Conservation (phyloP, 2,329 filamentous ascomycete species). For the Penicillium sp. region DNA sequence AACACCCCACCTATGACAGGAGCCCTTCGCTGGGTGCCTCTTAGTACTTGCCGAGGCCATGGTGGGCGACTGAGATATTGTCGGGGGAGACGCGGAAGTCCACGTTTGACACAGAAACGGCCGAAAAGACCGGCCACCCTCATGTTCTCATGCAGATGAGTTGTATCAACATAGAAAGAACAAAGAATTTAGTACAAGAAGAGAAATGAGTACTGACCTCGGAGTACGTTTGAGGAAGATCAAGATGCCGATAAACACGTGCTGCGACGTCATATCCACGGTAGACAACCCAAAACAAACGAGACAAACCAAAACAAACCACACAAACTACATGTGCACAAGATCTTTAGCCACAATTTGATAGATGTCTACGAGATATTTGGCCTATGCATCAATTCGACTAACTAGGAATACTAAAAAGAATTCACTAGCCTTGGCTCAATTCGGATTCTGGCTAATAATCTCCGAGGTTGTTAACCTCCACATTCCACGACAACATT, state of each 20-base stretch:
- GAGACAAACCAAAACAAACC: not conserved
- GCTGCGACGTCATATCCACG: conserved; percentile 11
- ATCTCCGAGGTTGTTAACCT: not conserved
- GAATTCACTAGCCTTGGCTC: not conserved
- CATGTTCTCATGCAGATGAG: conserved; percentile 43
- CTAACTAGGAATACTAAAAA: not conserved
- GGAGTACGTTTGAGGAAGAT: not conserved
- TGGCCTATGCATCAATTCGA: not conserved
- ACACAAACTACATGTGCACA: not conserved
- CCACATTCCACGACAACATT: conserved; percentile 10
- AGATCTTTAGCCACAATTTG: not conserved
- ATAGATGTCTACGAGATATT: no score
- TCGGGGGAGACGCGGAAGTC: conserved; percentile 34
- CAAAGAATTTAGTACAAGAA: not conserved
- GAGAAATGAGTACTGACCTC: not conserved
- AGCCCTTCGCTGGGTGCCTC: conserved; percentile 21
- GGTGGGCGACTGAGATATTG: conserved; percentile 25
- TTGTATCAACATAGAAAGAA: conserved; percentile 10
- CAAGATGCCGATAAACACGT: conserved; percentile 8
- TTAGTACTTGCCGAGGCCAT: conserved; percentile 26
- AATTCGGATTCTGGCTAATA: not conserved
- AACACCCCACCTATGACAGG: conserved; percentile 34
- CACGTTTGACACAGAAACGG: conserved; percentile 51
- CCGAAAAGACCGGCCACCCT: conserved; percentile 50
- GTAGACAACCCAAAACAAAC: not conserved